Percentiles rank a stretch among this genome's conserved stretches.
Evolutionary conservation across 441 rosid genomes (phyloP).

Genomic region (Oxalis stricta): DNA sequence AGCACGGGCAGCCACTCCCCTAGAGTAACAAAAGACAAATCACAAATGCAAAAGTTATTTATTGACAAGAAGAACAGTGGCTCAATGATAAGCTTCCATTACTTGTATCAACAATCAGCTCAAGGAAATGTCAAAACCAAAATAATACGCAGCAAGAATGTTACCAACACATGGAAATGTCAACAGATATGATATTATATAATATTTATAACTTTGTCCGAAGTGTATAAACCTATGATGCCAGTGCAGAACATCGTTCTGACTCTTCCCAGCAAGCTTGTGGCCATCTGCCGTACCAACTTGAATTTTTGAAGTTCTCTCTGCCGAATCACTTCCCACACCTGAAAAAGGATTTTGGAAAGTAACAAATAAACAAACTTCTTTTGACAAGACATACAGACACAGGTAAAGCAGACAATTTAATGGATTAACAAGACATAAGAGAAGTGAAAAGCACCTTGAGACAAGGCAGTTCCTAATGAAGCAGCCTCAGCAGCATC

Average conservation of each 20-base stretch:
- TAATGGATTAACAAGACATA: background rate
- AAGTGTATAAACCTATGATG: conserved; percentile 47
- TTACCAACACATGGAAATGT: background rate
- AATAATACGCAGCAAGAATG: background rate
- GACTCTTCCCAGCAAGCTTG: conserved; percentile 66
- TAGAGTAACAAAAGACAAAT: conserved; percentile 14
- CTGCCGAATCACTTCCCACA: conserved; percentile 56
- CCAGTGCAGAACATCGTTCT: conserved; percentile 69
- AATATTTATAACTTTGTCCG: background rate
- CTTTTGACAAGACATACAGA: background rate
- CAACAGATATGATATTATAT: background rate
- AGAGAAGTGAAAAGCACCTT: conserved; percentile 22
- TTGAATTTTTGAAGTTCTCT: conserved; percentile 39
- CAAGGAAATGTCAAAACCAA: background rate
- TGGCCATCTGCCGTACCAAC: conserved; percentile 45
- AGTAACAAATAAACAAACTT: background rate
- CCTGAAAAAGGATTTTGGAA: conserved; percentile 31
- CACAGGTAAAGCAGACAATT: background rate
- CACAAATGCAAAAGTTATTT: too few relatives aligned
- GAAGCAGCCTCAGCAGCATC: conserved; percentile 58
- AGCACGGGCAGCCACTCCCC: conserved; percentile 98
- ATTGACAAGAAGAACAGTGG: background rate
- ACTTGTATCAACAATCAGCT: background rate
- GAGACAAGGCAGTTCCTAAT: conserved; percentile 35
- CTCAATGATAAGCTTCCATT: background rate